These are phyloP conservation scores for Clitopilus passeckerianus DNA, from an alignment of 768 basidiomycete genomes.

Conservation along the genomic window DNA sequence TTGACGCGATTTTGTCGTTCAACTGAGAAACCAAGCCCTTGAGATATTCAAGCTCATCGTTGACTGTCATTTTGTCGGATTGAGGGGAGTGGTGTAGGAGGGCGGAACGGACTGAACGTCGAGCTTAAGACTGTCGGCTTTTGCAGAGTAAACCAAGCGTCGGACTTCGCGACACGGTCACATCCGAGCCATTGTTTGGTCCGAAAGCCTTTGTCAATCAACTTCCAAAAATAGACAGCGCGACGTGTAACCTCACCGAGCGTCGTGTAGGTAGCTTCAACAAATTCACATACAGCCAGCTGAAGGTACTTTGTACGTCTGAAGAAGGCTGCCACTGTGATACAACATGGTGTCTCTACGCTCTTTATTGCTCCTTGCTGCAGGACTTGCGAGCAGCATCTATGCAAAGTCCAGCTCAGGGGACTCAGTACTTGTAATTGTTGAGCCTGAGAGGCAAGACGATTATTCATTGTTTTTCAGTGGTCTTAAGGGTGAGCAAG, in stretches of 20 bases:
- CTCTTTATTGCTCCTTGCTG: conserved; percentile 26
- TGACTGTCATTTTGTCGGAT: conserved; percentile 46
- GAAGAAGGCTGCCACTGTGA: conserved; percentile 9
- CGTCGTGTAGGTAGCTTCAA: conserved; percentile 3
- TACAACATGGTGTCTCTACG: conserved; percentile 31
- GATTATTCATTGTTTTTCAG: conserved; percentile 83
- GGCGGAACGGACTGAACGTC: conserved; percentile 5
- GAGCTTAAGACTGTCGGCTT: conserved; percentile 15
- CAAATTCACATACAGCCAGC: conserved; percentile 8
- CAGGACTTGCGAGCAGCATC: conserved; percentile 8
- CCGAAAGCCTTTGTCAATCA: conserved; percentile 9
- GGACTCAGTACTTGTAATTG: conserved; percentile 77
- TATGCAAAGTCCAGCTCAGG: conserved; percentile 76
- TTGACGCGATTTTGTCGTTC: conserved; percentile 77
- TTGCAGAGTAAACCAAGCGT: conserved; percentile 13
- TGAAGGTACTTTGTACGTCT: background rate
- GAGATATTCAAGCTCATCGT: conserved; percentile 89
- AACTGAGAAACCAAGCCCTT: conserved; percentile 89
- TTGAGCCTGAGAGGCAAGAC: conserved; percentile 67
- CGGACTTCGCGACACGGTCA: conserved; percentile 21
- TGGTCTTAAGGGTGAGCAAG: conserved; percentile 60
- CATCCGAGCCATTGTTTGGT: conserved; percentile 14
- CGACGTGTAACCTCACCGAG: conserved; percentile 16
- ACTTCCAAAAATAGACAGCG: conserved; percentile 14
- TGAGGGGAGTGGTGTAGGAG: conserved; percentile 7